Conservation (phyloP, 441 rosid species). For the Raphanus hybrid region DNA sequence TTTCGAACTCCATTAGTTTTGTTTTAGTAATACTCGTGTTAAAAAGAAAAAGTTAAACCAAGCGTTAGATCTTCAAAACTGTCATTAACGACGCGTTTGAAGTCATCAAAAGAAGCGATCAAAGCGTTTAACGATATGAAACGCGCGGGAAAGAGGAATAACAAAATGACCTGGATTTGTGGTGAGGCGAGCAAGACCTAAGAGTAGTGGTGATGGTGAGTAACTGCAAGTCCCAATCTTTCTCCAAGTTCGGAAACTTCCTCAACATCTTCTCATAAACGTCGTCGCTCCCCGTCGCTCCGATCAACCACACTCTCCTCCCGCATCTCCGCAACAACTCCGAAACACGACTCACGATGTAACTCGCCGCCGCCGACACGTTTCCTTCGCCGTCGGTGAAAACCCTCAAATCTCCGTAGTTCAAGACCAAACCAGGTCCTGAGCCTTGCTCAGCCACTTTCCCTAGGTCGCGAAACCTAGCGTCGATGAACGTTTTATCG, state of each 20-base stretch:
- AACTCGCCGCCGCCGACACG: slow-evolving; percentile 32
- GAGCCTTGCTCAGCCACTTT: slow-evolving; percentile 41
- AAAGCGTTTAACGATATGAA: slow-evolving; percentile 11
- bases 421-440: slow-evolving; percentile 61
- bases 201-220: slow-evolving; percentile 68
- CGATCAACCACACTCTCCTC: slow-evolving; percentile 70
- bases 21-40: too few relatives aligned
- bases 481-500: slow-evolving; percentile 41
- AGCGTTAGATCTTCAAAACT: not conserved
- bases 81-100: slow-evolving; percentile 5
- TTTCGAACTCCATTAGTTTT: too few relatives aligned
- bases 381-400: slow-evolving; percentile 37
- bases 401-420: slow-evolving; percentile 64
- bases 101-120: not conserved
- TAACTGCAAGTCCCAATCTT: slow-evolving; percentile 83
- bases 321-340: slow-evolving; percentile 48
- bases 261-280: slow-evolving; percentile 55
- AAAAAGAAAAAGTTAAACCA: too few relatives aligned
- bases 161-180: slow-evolving; percentile 63
- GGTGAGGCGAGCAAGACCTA: slow-evolving; percentile 51
- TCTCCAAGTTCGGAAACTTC: slow-evolving; percentile 63
- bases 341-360: slow-evolving; percentile 55
- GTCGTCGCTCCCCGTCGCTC: slow-evolving; percentile 61
- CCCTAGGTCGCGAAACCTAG: slow-evolving; percentile 54
- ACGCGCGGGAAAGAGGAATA: not conserved